Base-by-base conservation (phyloP, 2,329 filamentous ascomycete genomes). In the Corynespora cassiicola region DNA sequence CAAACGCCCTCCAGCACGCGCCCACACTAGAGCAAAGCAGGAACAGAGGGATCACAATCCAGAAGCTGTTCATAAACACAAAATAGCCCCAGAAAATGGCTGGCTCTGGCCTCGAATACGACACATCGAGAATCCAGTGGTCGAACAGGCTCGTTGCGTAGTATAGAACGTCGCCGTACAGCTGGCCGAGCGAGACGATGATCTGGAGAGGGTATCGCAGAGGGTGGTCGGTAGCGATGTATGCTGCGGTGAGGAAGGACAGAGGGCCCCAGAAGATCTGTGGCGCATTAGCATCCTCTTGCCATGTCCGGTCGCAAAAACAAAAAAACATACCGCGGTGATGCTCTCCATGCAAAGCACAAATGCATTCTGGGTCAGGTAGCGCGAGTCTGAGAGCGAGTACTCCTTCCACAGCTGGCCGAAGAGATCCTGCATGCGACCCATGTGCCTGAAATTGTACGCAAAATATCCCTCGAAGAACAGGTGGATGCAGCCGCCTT, bases 351-450 rank as follows among this genome's bases (percentile, higher is more conserved):
- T 85, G 65, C 87, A 91, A n/a, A 95, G 74, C 54, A 94, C 90
- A 57, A 95, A 90, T 1, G 85, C 79, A 61, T 94, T 34, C 12
- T 84, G 83, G 2, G 86, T 90, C 54, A 96, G 74, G 61, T 96
- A 96, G 27, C 90, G 80, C 37, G 90, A 95, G 71, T 96, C 90
- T 2, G 88, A 91, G 21, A 91, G 77, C 3, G 88, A 79, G 65
- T 96, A 96, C 69, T 96, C 90, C 64, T 96, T 96, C 90, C 90
- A 96, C 28, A 95, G 75, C 72, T 96, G 89, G 3, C 86, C 88
- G 39, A 91, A 86, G 6, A 94, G 71, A 37, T 85, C 83, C 63
- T 90, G 85, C 43, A 81, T 81, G 8, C 79, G 74, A 0, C 84
- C 81, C 63, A 96, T 77, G 16, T 71, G 73, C 15, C 74, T 69